Base-by-base conservation (phyloP, 1,284 basidiomycete species). In the Cutaneotrichosporon cutaneum region DNA sequence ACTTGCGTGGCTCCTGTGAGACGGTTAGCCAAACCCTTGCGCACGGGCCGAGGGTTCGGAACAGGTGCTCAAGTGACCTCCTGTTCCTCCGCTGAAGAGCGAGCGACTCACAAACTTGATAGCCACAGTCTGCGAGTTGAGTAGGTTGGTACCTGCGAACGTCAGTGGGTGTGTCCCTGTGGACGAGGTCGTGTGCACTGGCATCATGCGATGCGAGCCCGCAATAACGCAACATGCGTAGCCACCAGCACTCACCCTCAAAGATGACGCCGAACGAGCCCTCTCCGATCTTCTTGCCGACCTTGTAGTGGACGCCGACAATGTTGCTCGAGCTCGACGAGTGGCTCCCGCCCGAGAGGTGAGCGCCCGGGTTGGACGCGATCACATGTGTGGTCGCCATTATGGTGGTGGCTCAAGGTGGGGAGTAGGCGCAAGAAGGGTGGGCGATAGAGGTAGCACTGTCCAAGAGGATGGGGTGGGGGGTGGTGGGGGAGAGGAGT, bases 241-340 rank as follows among this genome's bases (percentile, higher is more conserved):
- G 33, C 30, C 21, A 26, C 27, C 18, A 9, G n/a, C n/a, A 54
- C 57, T 58, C 62, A 90, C 91, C 92, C 82, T 95, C 93, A 76
- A 94, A 96, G 82, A 97, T 95, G 83, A 96, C 92, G 75, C 94
- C 94, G 78, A 97, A 97, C 35, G 90, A 92, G 66, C 92, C 92
- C 73, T 84, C 83, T 33, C 83, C 84, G 68, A 86, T 86, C 80
- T 86, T 86, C 71, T 84, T 83, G 61, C 84, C 84, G 47, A 86
- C 84, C 58, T 83, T 81, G 77, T 85, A 86, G 75, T 86, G 84
- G 9, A 85, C 84, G 55, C 82, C 80, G 50, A 81, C 80, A 52
- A 81, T 79, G 65, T 81, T 81, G 69, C 75, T 78, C 52, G 78
- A 80, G 67, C 72, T 75, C 22, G 72, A 74, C 18, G 75, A 76